Conservation (phyloP, 2,329 filamentous ascomycete species). For the Seiridium cupressi region DNA sequence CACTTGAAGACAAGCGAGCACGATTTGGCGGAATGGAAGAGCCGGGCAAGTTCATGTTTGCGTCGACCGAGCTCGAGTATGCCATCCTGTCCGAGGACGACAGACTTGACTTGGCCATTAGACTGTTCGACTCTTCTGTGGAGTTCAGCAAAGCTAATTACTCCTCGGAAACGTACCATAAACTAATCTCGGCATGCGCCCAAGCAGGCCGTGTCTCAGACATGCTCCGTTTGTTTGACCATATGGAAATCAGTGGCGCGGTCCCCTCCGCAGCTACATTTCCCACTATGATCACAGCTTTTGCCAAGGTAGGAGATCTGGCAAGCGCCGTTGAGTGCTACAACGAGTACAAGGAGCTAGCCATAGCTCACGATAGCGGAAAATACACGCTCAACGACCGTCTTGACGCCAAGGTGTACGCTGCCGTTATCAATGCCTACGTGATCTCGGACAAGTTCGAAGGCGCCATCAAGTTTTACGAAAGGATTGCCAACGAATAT, state of each 20-base stretch:
- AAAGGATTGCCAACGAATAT: slow-evolving; percentile 69
- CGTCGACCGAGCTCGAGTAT: slow-evolving; percentile 82
- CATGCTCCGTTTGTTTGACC: slow-evolving; percentile 87
- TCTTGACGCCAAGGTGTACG: slow-evolving; percentile 82
- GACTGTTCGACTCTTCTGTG: slow-evolving; percentile 78
- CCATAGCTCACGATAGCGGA: slow-evolving; percentile 80
- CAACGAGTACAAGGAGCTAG: slow-evolving; percentile 87
- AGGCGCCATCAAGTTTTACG: slow-evolving; percentile 81
- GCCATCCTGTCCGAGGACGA: slow-evolving; percentile 86
- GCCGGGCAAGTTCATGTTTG: slow-evolving; percentile 69
- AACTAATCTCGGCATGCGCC: slow-evolving; percentile 85
- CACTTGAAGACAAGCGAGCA: slow-evolving; percentile 75
- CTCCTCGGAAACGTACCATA: slow-evolving; percentile 78
- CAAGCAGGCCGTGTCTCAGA: slow-evolving; percentile 76
- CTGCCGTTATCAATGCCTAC: slow-evolving; percentile 88
- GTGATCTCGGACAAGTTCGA: slow-evolving; percentile 76
- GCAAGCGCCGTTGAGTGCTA: slow-evolving; percentile 91
- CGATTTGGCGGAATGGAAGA: slow-evolving; percentile 74
- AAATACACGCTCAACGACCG: slow-evolving; percentile 66
- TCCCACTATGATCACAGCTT: slow-evolving; percentile 92
- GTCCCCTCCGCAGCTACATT: slow-evolving; percentile 80
- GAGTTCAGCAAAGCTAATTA: slow-evolving; percentile 63
- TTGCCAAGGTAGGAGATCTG: slow-evolving; percentile 77
- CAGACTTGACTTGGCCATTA: slow-evolving; percentile 79
- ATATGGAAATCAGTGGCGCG: slow-evolving; percentile 80